Evolutionary conservation across 2,329 filamentous ascomycete species (phyloP), one percentile per base, ranked within the genome.

Genomic region (Aspergillus sp.): DNA sequence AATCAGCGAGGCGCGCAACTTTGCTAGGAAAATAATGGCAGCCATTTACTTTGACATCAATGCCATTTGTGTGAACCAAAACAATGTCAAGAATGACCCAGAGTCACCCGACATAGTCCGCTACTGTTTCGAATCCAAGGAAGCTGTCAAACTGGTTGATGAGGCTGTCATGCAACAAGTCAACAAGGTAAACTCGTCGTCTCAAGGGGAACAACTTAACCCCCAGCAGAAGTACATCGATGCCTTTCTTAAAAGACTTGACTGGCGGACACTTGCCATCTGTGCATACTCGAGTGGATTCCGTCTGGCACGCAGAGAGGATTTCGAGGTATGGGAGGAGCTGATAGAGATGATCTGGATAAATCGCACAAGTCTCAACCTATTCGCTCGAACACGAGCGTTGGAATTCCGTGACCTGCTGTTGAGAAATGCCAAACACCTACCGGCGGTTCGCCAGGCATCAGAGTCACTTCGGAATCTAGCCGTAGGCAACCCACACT

Each of bases 251-350:
- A 19, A 43, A 3, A 29, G 34, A 5, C 36, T 53, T 11, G 56
- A 54, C 6, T 64, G 60, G 60, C 51, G 48, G 34, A 46, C 60
- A 9, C 47, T 60, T 27, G 43, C 54, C 10, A 61, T 64, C 32
- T 61, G 54, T 29, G 43, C 54, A 3, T 46, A 56, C n/a, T 44
- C 60, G 3, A 52, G 58, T 40, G 47, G 52, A 6, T 64, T 63
- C 43, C 51, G 52, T 27, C 39, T 46, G 4, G 39, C 48, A 1
- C 48, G 39, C 33, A 11, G 36, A 12, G 29, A 49, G 28, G 27
- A 42, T 7, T 10, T n/a, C n/a, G 26, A 10, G 26, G 19, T 52
- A 2, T 62, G 55, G 56, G 30, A 28, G 2, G 27, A 8, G 7
- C 11, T 64, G 6, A n/a, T 52, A 4, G n/a, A 42, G 4, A 31